Conservation (phyloP, 192 early-diverging fungal species). For the Backusella mclennaniae region DNA sequence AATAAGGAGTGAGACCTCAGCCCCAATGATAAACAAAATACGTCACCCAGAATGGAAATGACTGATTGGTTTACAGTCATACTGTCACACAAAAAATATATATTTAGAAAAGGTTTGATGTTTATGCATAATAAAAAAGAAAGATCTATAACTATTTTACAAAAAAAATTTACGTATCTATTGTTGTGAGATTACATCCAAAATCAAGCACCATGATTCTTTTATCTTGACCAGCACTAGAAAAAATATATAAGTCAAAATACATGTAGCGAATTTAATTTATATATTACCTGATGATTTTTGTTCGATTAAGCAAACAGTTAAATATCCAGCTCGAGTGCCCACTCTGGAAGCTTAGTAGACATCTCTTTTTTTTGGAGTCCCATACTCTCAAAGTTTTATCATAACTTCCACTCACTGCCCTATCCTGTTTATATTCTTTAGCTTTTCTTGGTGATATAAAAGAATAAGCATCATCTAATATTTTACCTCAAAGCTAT, state of each 20-base stretch:
- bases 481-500: constrained; percentile 58
- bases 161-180: not conserved
- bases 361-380: constrained; percentile 71
- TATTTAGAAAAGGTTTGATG: not conserved
- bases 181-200: constrained; percentile 6
- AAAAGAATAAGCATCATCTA: too few relatives aligned
- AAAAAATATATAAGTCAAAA: not conserved
- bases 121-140: not conserved
- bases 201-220: constrained; percentile 46
- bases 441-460: too few relatives aligned
- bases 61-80: not conserved
- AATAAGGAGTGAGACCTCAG: constrained; percentile 7
- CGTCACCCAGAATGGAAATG: not conserved
- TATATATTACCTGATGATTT: constrained; percentile 29
- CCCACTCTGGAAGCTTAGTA: constrained; percentile 55
- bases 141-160: not conserved
- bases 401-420: constrained; percentile 92
- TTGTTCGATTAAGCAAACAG: constrained; percentile 81
- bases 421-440: constrained; percentile 31
- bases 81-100: not conserved
- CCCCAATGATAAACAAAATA: constrained; percentile 2
- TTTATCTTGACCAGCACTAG: constrained; percentile 40
- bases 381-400: constrained; percentile 95
- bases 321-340: constrained; percentile 97
- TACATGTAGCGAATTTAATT: not conserved